Evolutionary conservation across 78 protist species (phyloP).

Genomic region (Speleostelium caveatum): DNA sequence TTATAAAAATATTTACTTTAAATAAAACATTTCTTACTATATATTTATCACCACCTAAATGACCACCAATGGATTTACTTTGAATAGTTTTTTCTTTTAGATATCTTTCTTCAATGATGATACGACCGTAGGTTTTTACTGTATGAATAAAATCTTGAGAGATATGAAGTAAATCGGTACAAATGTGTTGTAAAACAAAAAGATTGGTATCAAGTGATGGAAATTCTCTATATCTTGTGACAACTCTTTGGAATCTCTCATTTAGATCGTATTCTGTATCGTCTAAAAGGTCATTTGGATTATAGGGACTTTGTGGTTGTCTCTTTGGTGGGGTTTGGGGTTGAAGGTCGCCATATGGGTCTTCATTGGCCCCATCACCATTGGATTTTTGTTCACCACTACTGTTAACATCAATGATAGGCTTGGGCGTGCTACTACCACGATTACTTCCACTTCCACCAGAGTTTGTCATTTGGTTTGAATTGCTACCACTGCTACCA

Average conservation of each 20-base stretch:
- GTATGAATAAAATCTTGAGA: conserved; percentile 84
- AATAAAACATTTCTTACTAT: conserved; percentile 74
- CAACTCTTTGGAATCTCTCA: conserved; percentile 74
- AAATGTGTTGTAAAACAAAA: conserved; percentile 64
- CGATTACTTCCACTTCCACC: background rate
- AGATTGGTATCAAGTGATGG: conserved; percentile 74
- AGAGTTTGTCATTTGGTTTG: background rate
- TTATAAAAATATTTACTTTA: conserved; percentile 1
- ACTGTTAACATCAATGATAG: no score
- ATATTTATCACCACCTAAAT: conserved; percentile 82
- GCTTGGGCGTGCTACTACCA: no score
- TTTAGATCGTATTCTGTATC: conserved; percentile 42
- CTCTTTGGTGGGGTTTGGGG: background rate
- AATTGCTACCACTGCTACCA: no score
- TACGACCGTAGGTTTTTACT: conserved; percentile 84
- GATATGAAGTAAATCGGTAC: conserved; percentile 75
- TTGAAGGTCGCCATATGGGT: conserved; percentile 20
- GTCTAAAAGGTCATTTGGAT: background rate
- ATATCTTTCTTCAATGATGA: conserved; percentile 84
- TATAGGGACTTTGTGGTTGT: background rate
- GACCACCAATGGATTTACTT: conserved; percentile 65
- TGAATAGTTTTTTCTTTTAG: conserved; percentile 81
- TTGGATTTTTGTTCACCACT: background rate
- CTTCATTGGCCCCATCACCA: background rate
- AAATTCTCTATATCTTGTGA: conserved; percentile 56